Conservation (phyloP, 306 rosid species). For the Oxytropis ochrocephala region DNA sequence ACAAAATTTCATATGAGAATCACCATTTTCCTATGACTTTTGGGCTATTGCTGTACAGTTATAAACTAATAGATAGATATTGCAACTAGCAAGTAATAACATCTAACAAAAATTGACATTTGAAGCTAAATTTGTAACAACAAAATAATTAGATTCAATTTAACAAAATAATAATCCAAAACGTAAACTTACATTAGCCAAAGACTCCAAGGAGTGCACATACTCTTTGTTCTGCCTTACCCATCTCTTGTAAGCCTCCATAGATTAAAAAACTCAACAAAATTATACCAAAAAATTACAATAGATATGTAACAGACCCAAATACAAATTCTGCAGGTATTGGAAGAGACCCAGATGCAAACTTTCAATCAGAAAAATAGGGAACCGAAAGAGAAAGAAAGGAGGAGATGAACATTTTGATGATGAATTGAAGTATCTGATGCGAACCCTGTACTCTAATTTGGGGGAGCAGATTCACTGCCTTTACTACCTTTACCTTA, state of each 20-base stretch:
- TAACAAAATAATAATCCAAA: constrained; percentile 6
- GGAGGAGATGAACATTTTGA: background rate
- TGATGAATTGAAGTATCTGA: background rate
- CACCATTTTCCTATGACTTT: background rate
- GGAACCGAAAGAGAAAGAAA: background rate
- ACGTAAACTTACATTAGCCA: constrained; percentile 70
- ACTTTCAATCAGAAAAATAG: background rate
- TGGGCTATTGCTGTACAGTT: background rate
- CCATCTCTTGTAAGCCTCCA: constrained; percentile 90
- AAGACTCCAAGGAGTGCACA: constrained; percentile 78
- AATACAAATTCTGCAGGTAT: background rate
- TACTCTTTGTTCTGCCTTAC: constrained; percentile 81
- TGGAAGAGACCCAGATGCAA: constrained; percentile 19
- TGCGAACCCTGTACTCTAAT: background rate
- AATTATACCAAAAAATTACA: background rate
- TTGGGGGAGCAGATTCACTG: no score
- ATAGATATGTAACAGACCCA: background rate
- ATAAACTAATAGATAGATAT: background rate
- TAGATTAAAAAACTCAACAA: constrained; percentile 30
- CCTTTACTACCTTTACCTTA: no score
- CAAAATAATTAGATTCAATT: background rate
- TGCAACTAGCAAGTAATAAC: background rate
- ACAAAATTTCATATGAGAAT: background rate
- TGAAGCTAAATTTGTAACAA: background rate
- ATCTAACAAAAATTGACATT: background rate